These are phyloP conservation scores for Pilobolus umbonatus DNA, from an alignment of 192 early-diverging fungal genomes.

Conservation along the genomic window DNA sequence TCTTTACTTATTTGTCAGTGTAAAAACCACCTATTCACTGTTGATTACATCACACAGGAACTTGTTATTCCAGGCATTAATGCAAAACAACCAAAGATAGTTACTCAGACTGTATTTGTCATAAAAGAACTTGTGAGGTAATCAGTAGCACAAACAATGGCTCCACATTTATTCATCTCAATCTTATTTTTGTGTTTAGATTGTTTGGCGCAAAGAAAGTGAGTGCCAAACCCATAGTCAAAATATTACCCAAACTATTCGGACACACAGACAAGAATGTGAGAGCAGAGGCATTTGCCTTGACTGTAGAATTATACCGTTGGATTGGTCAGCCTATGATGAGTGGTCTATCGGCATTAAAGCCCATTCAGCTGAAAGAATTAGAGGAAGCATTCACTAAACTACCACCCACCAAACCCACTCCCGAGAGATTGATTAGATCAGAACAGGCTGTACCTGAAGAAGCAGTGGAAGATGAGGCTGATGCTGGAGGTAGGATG, in stretches of 20 bases:
- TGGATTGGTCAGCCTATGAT: slow-evolving; percentile 87
- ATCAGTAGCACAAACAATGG: neutral
- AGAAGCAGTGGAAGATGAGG: slow-evolving; percentile 34
- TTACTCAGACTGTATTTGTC: slow-evolving; percentile 63
- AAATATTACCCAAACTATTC: slow-evolving; percentile 85
- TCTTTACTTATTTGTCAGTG: neutral
- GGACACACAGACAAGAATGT: slow-evolving; percentile 92
- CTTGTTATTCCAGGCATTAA: slow-evolving; percentile 70
- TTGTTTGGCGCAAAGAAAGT: slow-evolving; percentile 80
- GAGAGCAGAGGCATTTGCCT: slow-evolving; percentile 66
- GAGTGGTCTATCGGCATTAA: slow-evolving; percentile 76
- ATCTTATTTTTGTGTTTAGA: slow-evolving; percentile 23
- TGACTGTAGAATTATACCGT: slow-evolving; percentile 86
- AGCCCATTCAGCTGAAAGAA: slow-evolving; percentile 94
- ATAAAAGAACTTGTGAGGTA: slow-evolving; percentile 60
- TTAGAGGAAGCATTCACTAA: slow-evolving; percentile 79
- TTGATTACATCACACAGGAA: slow-evolving; percentile 42
- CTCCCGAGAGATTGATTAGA: slow-evolving; percentile 67
- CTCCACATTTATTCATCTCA: neutral
- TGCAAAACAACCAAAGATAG: slow-evolving; percentile 91
- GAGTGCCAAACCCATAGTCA: slow-evolving; percentile 79
- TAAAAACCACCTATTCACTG: neutral
- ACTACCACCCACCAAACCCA: slow-evolving; percentile 55
- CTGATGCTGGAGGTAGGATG: slow-evolving; percentile 19
- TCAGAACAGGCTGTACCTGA: slow-evolving; percentile 70